Conservation (phyloP, 441 rosid genomes). For the Croton setiger region DNA sequence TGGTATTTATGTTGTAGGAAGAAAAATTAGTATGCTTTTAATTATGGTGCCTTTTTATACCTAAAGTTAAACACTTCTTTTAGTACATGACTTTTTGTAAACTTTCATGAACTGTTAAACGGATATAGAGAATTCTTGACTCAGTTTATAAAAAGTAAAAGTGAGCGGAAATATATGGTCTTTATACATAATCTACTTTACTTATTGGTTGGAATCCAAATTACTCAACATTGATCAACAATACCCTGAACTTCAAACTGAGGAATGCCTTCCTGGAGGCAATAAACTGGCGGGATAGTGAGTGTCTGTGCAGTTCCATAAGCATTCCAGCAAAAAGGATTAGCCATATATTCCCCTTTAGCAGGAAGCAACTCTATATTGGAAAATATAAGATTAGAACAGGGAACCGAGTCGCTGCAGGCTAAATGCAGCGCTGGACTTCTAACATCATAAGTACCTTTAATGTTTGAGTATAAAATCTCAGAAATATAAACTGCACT, state of each 20-base stretch:
- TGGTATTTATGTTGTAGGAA: too few relatives aligned
- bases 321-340: conserved; percentile 46
- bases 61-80: too few relatives aligned
- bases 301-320: conserved; percentile 38
- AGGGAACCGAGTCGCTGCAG: conserved; percentile 48
- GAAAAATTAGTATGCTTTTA: too few relatives aligned
- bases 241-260: conserved; percentile 19
- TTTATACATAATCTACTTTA: neutral
- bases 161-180: too few relatives aligned
- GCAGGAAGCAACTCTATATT: conserved; percentile 42
- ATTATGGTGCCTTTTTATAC: too few relatives aligned
- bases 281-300: conserved; percentile 36
- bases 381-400: conserved; percentile 36
- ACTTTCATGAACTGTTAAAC: too few relatives aligned
- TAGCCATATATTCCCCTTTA: conserved; percentile 24
- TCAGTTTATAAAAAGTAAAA: too few relatives aligned
- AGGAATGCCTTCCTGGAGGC: conserved; percentile 38
- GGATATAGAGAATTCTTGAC: too few relatives aligned
- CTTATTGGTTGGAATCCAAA: conserved; percentile 8
- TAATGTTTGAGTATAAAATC: conserved; percentile 35
- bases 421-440: conserved; percentile 42
- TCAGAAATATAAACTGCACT: conserved; percentile 36
- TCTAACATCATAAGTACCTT: conserved; percentile 41
- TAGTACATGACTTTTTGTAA: too few relatives aligned
- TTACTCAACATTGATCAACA: conserved; percentile 23